These are phyloP conservation scores for Aegilops sharonensis DNA, from an alignment of 176 grass and related monocot species.

Conservation along the genomic window DNA sequence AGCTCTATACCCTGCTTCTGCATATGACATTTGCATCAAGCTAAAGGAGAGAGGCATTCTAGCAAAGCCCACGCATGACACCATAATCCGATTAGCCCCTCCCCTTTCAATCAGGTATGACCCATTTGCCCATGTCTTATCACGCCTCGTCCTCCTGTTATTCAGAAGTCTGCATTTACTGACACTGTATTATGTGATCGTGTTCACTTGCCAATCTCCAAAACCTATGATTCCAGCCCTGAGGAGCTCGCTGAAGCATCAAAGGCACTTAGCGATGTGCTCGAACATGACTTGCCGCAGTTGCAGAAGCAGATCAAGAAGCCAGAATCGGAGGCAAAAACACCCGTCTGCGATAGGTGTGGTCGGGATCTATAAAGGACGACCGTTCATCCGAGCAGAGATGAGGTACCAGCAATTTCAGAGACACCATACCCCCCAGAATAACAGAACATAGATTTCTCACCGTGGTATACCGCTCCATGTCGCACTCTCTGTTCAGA, in stretches of 20 bases:
- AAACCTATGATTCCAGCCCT: conserved; percentile 37
- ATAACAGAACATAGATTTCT: background rate
- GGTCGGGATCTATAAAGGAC: conserved; percentile 40
- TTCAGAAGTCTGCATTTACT: background rate
- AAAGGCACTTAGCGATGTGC: conserved; percentile 67
- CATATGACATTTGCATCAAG: conserved; percentile 94
- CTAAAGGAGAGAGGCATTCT: conserved; percentile 95
- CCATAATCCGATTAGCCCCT: conserved; percentile 85
- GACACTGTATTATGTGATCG: background rate
- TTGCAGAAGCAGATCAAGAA: conserved; percentile 67
- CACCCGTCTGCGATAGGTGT: conserved; percentile 66
- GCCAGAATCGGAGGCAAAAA: conserved; percentile 41
- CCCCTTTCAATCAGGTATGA: conserved; percentile 75
- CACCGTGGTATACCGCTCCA: background rate
- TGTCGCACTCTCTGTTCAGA: background rate
- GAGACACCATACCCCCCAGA: background rate
- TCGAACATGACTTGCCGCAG: conserved; percentile 76
- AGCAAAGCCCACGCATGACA: conserved; percentile 92
- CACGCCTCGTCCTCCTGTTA: background rate
- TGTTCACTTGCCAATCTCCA: background rate
- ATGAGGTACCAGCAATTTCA: background rate
- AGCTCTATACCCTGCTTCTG: conserved; percentile 67
- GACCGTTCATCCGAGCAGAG: background rate
- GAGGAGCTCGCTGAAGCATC: conserved; percentile 87
- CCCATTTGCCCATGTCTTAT: background rate